Evolutionary conservation across 2,329 filamentous ascomycete species (phyloP), one percentile per base, ranked within the genome.

Genomic region (Neopestalotiopsis rosae): DNA sequence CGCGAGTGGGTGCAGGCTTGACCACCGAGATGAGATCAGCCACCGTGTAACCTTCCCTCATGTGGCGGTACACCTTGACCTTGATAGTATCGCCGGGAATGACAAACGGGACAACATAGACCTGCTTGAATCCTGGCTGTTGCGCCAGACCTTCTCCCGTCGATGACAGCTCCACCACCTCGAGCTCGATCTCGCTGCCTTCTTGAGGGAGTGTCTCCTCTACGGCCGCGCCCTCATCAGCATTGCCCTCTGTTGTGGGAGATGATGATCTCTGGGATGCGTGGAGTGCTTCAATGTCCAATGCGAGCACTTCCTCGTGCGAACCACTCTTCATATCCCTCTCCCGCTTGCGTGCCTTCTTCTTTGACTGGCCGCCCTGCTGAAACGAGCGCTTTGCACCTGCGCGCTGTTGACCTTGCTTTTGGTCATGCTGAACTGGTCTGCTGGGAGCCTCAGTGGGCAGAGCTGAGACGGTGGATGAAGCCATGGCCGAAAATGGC

Each of bases 141-240:
- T 93, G 84, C 4, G 93, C 96, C 68, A 99, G 87, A 2, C 94
- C 96, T 74, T 98, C 96, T 66, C 96, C 96, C 0, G 94, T 97
- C 0, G 95, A 98, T 0, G 95, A 97, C 42, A 98, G 85, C 72
- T 93, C 89, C 6, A 90, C 81, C 69, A 98, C 91, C n/a, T 92
- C 90, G 56, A 98, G 88, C 66, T 97, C 91, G 56, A 96, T 89
- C 78, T 97, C 93, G 5, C 89, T 87, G 69, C 92, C 92, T 52
- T 85, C 85, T 72, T 91, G 88, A 1, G 93, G 92, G 1, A 94
- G 81, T 2, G 61, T 57, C 40, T 73, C 70, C 32, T 79, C 78
- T 1, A 69, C 70, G 9, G 70, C 63, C 1, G 69, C 69, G 3
- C 72, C 72, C 1, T 78, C 76, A 3, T 79, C 76, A 49, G 72